Conservation (phyloP, 768 basidiomycete genomes). For the Boletus coccyginus region DNA sequence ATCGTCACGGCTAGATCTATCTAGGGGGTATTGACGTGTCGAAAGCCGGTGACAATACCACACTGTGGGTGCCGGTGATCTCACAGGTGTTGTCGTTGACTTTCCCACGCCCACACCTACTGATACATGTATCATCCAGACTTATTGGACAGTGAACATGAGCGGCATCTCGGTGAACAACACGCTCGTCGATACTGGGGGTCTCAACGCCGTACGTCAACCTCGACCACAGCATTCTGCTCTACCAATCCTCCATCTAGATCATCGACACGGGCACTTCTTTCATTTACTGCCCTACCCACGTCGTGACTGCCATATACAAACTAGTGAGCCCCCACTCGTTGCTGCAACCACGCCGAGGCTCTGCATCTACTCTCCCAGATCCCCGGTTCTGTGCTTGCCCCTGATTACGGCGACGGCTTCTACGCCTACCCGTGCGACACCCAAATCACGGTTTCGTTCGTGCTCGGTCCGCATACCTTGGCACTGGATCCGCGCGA, state of each 20-base stretch:
- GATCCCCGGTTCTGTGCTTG: constrained; percentile 48
- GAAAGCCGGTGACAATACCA: constrained; percentile 27
- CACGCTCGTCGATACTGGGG: constrained; percentile 5
- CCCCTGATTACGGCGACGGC: constrained; percentile 43
- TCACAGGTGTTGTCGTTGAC: constrained; percentile 31
- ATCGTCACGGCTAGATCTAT: constrained; percentile 7
- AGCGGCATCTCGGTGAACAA: constrained; percentile 40
- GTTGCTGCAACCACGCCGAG: not conserved
- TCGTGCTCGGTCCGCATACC: constrained; percentile 42
- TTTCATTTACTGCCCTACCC: constrained; percentile 54
- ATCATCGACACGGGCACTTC: constrained; percentile 71
- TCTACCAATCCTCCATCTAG: constrained; percentile 27
- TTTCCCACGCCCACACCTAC: no score
- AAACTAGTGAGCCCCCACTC: constrained; percentile 27
- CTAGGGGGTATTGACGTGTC: constrained; percentile 34
- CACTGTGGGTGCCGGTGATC: constrained; percentile 36
- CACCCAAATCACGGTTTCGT: constrained; percentile 31
- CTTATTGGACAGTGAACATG: constrained; percentile 60
- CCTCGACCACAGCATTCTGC: not conserved
- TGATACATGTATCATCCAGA: constrained; percentile 33
- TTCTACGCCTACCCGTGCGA: constrained; percentile 59
- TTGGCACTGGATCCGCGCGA: constrained; percentile 46
- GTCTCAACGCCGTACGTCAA: constrained; percentile 15
- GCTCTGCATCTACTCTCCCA: constrained; percentile 18
- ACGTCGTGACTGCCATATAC: constrained; percentile 47